A percentile compares a stretch with the other conserved stretches of the same genome.
phyloP scores from a whole-genome alignment of 2,329 filamentous ascomycete genomes.

The Fusarium humuli region DNA sequence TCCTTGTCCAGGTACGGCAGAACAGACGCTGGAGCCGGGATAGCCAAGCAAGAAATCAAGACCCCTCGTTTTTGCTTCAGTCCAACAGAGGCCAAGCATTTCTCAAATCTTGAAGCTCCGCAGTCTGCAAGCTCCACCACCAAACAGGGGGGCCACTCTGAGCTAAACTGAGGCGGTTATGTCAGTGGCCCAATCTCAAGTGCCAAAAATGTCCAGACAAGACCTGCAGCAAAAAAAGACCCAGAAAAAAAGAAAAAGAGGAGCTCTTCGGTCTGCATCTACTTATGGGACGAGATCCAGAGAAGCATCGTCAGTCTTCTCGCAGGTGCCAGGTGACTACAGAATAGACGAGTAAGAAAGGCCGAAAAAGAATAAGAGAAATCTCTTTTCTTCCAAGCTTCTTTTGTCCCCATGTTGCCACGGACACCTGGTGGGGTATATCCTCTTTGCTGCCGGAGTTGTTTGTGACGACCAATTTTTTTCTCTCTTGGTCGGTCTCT shows the following conservation, averaged over 20 bases:
- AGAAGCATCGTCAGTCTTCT: conserved; percentile 29
- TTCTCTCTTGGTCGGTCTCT: not conserved
- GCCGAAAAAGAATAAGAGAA: conserved; percentile 32
- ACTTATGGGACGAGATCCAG: conserved; percentile 31
- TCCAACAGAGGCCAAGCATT: conserved; percentile 38
- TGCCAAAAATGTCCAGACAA: conserved; percentile 10
- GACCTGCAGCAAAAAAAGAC: conserved; percentile 5
- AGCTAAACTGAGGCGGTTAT: conserved; percentile 33
- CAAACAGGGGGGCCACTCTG: conserved; percentile 35
- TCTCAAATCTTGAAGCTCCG: conserved; percentile 33
- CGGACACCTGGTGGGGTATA: conserved; percentile 40
- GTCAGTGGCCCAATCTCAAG: conserved; percentile 34
- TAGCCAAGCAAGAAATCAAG: conserved; percentile 37
- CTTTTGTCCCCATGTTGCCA: conserved; percentile 41
- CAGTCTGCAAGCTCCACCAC: conserved; percentile 39
- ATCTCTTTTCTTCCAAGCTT: conserved; percentile 19
- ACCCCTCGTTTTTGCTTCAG: conserved; percentile 30
- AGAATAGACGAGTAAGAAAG: conserved; percentile 14
- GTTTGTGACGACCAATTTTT: conserved; percentile 18
- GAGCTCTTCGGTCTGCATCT: conserved; percentile 8
- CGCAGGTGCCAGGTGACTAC: conserved; percentile 10
- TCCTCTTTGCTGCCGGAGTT: not conserved
- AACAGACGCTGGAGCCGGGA: conserved; percentile 36
- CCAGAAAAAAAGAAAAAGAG: conserved; percentile 25
- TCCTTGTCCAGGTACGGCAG: conserved; percentile 29